These are phyloP conservation scores for Capniomyces stellatus DNA, from an alignment of 371 early-diverging fungal genomes.

Conservation along the genomic window DNA sequence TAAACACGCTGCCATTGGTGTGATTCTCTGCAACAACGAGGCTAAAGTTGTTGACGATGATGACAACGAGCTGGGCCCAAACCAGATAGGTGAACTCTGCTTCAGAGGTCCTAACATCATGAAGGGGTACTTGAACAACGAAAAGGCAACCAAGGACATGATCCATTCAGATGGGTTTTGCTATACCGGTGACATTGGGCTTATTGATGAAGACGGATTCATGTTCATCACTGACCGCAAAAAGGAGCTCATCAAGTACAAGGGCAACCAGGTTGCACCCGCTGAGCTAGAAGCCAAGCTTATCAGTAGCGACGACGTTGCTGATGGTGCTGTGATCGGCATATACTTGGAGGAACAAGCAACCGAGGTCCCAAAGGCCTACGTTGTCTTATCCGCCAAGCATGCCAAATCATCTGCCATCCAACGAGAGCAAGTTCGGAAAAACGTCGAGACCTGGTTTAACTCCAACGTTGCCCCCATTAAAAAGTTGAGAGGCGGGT, in stretches of 20 bases:
- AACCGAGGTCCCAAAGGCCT: constrained; percentile 33
- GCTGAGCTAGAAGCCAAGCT: constrained; percentile 72
- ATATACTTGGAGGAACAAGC: constrained; percentile 41
- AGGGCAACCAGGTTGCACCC: constrained; percentile 56
- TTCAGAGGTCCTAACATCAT: constrained; percentile 81
- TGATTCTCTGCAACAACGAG: constrained; percentile 43
- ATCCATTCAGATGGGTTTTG: constrained; percentile 82
- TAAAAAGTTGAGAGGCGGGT: constrained; percentile 65
- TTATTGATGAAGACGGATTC: constrained; percentile 47
- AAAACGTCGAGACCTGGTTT: constrained; percentile 32
- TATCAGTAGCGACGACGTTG: constrained; percentile 45
- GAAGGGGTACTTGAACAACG: constrained; percentile 67
- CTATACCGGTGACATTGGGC: constrained; percentile 89
- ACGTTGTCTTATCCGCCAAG: constrained; percentile 9
- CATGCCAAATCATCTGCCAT: constrained; percentile 7
- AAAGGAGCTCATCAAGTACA: constrained; percentile 55
- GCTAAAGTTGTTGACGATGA: constrained; percentile 50
- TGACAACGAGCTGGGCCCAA: constrained; percentile 25
- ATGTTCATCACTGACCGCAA: constrained; percentile 43
- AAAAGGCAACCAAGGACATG: constrained; percentile 51
- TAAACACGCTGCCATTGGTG: constrained; percentile 41
- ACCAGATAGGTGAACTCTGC: constrained; percentile 61
- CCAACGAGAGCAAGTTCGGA: constrained; percentile 24
- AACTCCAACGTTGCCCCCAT: constrained; percentile 38
- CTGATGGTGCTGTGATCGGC: constrained; percentile 62